Evolutionary conservation across 164 flowering plant species (phyloP).

Genomic region (Sedum album): DNA sequence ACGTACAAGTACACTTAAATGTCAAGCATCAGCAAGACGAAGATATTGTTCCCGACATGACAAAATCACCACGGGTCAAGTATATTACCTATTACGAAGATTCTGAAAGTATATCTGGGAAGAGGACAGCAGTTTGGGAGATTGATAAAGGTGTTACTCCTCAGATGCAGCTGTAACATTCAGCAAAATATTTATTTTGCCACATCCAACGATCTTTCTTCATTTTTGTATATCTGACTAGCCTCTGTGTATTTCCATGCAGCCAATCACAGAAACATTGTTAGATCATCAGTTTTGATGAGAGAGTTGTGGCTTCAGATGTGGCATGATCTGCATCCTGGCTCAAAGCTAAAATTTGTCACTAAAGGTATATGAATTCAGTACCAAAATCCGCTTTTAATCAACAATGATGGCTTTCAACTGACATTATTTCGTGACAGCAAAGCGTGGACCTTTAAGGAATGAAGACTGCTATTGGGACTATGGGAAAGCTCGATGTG

Average conservation of each 20-base stretch:
- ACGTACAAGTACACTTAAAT: constrained; percentile 70
- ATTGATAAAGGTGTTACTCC: too few relatives aligned
- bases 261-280: constrained; percentile 95
- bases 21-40: constrained; percentile 55
- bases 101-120: constrained; percentile 86
- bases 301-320: constrained; percentile 96
- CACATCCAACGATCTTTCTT: neutral
- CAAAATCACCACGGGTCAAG: constrained; percentile 66
- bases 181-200: neutral
- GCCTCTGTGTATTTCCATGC: constrained; percentile 12
- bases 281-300: constrained; percentile 80
- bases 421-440: constrained; percentile 26
- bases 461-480: constrained; percentile 97
- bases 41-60: constrained; percentile 91
- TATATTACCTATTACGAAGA: constrained; percentile 95
- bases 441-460: constrained; percentile 91
- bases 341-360: constrained; percentile 62
- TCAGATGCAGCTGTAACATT: neutral
- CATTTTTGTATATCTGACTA: neutral
- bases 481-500: constrained; percentile 96
- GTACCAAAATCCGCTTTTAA: too few relatives aligned
- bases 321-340: constrained; percentile 95
- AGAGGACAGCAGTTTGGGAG: constrained; percentile 68
- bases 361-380: constrained; percentile 58
- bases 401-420: neutral